Evolutionary conservation across 106 monocot species (phyloP).

Genomic region (Alisma plantagoaquatica): DNA sequence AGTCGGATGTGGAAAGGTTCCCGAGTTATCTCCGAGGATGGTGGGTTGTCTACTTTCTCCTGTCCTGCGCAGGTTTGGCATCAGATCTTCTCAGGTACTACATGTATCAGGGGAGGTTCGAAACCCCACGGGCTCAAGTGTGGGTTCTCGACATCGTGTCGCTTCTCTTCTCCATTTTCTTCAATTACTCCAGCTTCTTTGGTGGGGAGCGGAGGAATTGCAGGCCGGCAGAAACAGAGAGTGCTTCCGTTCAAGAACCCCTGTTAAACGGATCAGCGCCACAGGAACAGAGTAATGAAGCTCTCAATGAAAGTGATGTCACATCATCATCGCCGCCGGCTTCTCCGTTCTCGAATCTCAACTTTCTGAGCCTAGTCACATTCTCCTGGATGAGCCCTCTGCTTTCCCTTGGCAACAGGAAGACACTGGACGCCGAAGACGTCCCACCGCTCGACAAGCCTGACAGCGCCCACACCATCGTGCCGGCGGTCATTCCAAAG

Average conservation of each 20-base stretch:
- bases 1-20: conserved; percentile 19
- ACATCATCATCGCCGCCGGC: neutral
- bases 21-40: conserved; percentile 49
- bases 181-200: conserved; percentile 4
- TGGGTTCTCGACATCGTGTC: conserved; percentile 51
- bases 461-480: conserved; percentile 45
- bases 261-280: conserved; percentile 60
- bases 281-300: too few relatives aligned
- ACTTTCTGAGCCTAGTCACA: conserved; percentile 49
- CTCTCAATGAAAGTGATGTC: neutral
- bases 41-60: conserved; percentile 54
- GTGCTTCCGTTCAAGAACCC: conserved; percentile 30
- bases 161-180: conserved; percentile 18
- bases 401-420: conserved; percentile 45
- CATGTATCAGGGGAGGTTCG: conserved; percentile 14
- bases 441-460: conserved; percentile 39
- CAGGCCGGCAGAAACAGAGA: conserved; percentile 13
- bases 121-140: conserved; percentile 15
- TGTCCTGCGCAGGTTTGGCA: conserved; percentile 30
- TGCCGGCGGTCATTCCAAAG: conserved; percentile 41
- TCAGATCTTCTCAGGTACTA: conserved; percentile 24
- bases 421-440: conserved; percentile 59
- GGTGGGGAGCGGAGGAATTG: too few relatives aligned
- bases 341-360: conserved; percentile 41
- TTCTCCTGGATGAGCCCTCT: conserved; percentile 85